These are phyloP conservation scores for Fusarium sublunatum DNA, from an alignment of 2,329 filamentous ascomycete genomes.

Conservation along the genomic window DNA sequence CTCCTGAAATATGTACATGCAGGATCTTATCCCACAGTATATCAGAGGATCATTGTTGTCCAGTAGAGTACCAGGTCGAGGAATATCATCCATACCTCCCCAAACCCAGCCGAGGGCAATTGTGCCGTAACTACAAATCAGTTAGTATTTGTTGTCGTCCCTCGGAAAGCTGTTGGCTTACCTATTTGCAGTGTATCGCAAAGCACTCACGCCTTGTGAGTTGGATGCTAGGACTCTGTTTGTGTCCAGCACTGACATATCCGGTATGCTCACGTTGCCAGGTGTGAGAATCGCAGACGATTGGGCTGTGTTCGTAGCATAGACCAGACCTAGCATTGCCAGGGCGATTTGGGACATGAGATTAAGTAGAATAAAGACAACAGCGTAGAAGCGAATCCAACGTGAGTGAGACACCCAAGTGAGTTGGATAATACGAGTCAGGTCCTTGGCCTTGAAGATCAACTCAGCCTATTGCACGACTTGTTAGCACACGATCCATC, in stretches of 20 bases:
- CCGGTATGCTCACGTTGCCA: constrained; percentile 52
- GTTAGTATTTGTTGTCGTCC: neutral
- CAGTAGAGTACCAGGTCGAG: constrained; percentile 48
- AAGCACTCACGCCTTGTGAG: constrained; percentile 45
- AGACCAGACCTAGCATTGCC: constrained; percentile 57
- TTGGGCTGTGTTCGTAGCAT: constrained; percentile 55
- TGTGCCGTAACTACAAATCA: constrained; percentile 51
- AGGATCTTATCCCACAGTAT: constrained; percentile 48
- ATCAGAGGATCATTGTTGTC: constrained; percentile 47
- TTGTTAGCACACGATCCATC: neutral
- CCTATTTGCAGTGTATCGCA: constrained; percentile 58
- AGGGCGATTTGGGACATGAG: constrained; percentile 55
- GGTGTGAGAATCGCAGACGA: constrained; percentile 47
- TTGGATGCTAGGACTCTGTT: constrained; percentile 44
- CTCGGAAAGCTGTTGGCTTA: constrained; percentile 7
- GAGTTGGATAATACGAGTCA: constrained; percentile 36
- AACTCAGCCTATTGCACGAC: constrained; percentile 26
- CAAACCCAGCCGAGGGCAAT: constrained; percentile 49
- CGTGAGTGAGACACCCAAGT: constrained; percentile 28
- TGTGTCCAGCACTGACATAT: constrained; percentile 52
- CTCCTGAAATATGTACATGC: constrained; percentile 56
- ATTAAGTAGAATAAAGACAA: constrained; percentile 35
- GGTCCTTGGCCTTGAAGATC: constrained; percentile 37
- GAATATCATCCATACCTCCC: constrained; percentile 37
- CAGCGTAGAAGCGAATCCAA: constrained; percentile 32